Evolutionary conservation across 2,329 filamentous ascomycete genomes (phyloP).

Genomic region (Aureobasidium mangrovei): DNA sequence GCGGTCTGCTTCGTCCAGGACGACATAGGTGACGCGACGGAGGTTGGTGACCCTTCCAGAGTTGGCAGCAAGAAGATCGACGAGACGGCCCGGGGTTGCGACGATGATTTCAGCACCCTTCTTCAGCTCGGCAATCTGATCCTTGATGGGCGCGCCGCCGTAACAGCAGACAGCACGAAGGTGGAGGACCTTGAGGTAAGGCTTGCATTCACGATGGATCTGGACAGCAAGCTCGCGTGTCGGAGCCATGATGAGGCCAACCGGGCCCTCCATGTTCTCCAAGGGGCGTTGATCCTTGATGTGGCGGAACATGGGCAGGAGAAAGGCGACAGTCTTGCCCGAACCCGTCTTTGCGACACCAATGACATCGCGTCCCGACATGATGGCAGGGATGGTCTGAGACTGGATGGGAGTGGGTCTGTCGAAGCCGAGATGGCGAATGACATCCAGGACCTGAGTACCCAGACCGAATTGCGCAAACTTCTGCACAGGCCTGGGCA

Average conservation of each 20-base stretch:
- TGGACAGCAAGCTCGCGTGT: constrained; percentile 90
- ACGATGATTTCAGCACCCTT: constrained; percentile 91
- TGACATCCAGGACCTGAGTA: constrained; percentile 75
- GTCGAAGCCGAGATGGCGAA: constrained; percentile 73
- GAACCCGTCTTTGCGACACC: constrained; percentile 97
- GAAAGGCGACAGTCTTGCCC: constrained; percentile 91
- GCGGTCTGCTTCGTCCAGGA: constrained; percentile 92
- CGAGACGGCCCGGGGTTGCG: constrained; percentile 89
- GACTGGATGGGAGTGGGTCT: constrained; percentile 89
- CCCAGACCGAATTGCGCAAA: constrained; percentile 94
- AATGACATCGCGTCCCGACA: constrained; percentile 92
- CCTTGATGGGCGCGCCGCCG: constrained; percentile 89
- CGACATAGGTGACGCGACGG: constrained; percentile 80
- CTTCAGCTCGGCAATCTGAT: constrained; percentile 94
- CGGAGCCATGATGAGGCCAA: constrained; percentile 84
- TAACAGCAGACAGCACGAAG: constrained; percentile 87
- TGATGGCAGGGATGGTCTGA: constrained; percentile 87
- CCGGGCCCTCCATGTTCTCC: constrained; percentile 75
- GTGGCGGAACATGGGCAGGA: constrained; percentile 94
- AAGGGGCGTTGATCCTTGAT: constrained; percentile 87
- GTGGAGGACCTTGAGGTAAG: constrained; percentile 79
- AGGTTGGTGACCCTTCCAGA: constrained; percentile 90
- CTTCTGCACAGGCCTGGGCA: constrained; percentile 89
- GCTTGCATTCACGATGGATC: constrained; percentile 89
- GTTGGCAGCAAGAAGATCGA: constrained; percentile 89